Percentiles rank a stretch among this genome's conserved stretches.
phyloP scores from a whole-genome alignment of 208 protist genomes.

The Leishmania martiniquensis region DNA sequence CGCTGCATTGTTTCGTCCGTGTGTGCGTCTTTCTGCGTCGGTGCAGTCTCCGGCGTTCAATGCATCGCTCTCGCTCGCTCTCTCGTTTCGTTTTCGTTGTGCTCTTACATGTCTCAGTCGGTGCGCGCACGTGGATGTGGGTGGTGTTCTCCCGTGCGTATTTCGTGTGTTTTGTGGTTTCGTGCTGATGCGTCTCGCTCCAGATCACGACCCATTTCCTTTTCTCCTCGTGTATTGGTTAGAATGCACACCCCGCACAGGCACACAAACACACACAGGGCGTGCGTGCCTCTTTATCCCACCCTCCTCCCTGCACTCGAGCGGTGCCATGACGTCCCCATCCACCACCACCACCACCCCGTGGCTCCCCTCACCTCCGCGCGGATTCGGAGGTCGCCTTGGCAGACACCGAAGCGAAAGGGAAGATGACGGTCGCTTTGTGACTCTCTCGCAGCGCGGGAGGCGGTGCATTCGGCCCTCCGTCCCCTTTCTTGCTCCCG shows the following conservation, averaged over 20 bases:
- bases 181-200: neutral
- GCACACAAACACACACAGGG: neutral
- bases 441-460: neutral
- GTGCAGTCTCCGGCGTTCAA: neutral
- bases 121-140: neutral
- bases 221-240: neutral
- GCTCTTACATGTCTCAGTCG: neutral
- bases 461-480: neutral
- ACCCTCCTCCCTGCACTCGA: neutral
- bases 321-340: neutral
- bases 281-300: neutral
- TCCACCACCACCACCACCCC: neutral
- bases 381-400: neutral
- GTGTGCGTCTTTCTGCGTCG: neutral
- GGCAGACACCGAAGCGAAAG: neutral
- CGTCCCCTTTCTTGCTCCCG: neutral
- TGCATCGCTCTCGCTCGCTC: neutral
- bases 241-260: neutral
- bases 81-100: neutral
- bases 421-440: neutral
- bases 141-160: neutral
- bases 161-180: constrained; percentile 10
- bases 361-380: neutral
- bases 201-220: neutral
- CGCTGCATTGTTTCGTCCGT: neutral